These are phyloP conservation scores for Mycena amicta DNA, from an alignment of 768 basidiomycete species.

Conservation along the genomic window DNA sequence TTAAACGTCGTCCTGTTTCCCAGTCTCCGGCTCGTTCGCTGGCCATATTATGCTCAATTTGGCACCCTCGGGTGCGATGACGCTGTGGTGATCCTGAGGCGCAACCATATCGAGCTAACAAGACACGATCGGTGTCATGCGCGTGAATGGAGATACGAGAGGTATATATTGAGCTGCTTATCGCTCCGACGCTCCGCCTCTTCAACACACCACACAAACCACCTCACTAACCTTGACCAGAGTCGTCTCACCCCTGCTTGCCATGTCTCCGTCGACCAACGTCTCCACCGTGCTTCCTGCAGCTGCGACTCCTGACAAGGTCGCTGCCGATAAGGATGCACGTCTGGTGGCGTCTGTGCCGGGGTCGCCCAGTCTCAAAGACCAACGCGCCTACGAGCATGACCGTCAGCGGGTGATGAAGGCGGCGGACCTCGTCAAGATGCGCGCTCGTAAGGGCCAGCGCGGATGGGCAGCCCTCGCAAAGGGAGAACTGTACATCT, in stretches of 20 bases:
- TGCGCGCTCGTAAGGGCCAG: slow-evolving; percentile 36
- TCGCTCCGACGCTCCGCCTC: neutral
- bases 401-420: slow-evolving; percentile 50
- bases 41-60: neutral
- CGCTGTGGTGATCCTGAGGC: too few relatives aligned
- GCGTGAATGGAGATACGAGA: neutral
- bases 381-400: slow-evolving; percentile 51
- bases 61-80: neutral
- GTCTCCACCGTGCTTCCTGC: neutral
- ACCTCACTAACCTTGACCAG: slow-evolving; percentile 16
- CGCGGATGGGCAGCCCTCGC: slow-evolving; percentile 19
- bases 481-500: slow-evolving; percentile 16
- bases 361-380: slow-evolving; percentile 35
- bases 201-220: slow-evolving; percentile 6
- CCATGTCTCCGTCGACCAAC: slow-evolving; percentile 15
- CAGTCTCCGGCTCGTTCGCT: neutral
- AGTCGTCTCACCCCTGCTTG: slow-evolving; percentile 7
- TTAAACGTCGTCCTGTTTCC: too few relatives aligned
- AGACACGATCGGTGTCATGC: neutral
- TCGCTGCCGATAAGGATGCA: slow-evolving; percentile 21
- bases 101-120: slow-evolving; percentile 2
- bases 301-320: slow-evolving; percentile 13
- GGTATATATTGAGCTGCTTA: neutral
- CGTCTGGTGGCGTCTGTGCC: slow-evolving; percentile 14
- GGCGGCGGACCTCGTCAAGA: slow-evolving; percentile 41